A percentile compares a stretch with the other conserved stretches of the same genome.
These are phyloP conservation scores for Malus hybrid DNA, from an alignment of 331 rosid genomes.

Conservation along the genomic window DNA sequence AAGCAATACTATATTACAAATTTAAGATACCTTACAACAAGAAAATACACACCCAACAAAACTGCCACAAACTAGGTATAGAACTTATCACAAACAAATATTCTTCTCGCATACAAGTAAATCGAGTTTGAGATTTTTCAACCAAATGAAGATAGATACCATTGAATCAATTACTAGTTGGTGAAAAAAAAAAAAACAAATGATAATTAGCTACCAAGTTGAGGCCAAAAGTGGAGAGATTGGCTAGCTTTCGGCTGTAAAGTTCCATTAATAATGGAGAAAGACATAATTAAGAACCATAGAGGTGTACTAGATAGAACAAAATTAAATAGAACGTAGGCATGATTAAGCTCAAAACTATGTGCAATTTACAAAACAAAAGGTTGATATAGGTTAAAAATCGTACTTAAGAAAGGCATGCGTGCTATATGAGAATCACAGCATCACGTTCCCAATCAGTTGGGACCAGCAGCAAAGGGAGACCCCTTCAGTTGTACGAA, in stretches of 20 bases:
- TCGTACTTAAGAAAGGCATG: constrained; percentile 10
- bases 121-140: too few species aligned
- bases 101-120: too few species aligned
- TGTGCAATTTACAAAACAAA: neutral
- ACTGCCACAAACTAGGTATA: too few species aligned
- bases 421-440: constrained; percentile 10
- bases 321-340: neutral
- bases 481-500: constrained; percentile 21
- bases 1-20: neutral
- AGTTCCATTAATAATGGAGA: constrained; percentile 4
- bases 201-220: neutral
- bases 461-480: constrained; percentile 19
- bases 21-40: neutral
- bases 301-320: neutral
- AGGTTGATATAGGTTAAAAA: constrained; percentile 9
- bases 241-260: constrained; percentile 14
- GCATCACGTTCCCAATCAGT: constrained; percentile 9
- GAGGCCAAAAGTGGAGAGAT: neutral
- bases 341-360: neutral
- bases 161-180: too few species aligned
- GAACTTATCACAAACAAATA: too few species aligned
- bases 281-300: neutral
- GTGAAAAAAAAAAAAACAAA: too few species aligned
- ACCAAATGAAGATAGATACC: too few species aligned
- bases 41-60: too few species aligned